A percentile compares a stretch with the other conserved stretches of the same genome.
These are phyloP conservation scores for Mycena sp. DNA, from an alignment of 1,284 basidiomycete species.

Conservation along the genomic window DNA sequence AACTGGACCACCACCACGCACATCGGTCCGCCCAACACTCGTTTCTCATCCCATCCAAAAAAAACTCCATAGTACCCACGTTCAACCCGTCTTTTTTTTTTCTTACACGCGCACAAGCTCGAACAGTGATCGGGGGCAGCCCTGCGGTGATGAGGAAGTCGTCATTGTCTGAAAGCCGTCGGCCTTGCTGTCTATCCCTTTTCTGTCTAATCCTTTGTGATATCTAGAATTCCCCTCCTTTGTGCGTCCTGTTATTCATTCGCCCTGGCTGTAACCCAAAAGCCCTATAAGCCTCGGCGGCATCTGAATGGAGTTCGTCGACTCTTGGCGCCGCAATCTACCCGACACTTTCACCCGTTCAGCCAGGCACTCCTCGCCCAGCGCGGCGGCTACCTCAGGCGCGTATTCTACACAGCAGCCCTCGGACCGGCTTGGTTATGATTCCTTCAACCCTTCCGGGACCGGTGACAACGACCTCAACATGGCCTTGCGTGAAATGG, in stretches of 20 bases:
- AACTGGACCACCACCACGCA: constrained; percentile 7
- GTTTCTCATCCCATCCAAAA: constrained; percentile 13
- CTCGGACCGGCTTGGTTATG: constrained; percentile 48
- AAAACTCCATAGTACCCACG: constrained; percentile 25
- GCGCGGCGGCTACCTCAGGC: constrained; percentile 51
- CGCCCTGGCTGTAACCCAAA: not conserved
- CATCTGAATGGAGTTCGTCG: constrained; percentile 60
- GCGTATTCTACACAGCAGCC: constrained; percentile 48
- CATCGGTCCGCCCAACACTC: constrained; percentile 24
- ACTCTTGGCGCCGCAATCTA: constrained; percentile 66
- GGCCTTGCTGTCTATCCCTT: constrained; percentile 5
- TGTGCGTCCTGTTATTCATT: constrained; percentile 20
- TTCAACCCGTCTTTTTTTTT: constrained; percentile 32
- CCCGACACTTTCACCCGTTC: constrained; percentile 76
- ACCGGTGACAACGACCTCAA: constrained; percentile 67
- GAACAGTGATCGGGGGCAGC: not conserved
- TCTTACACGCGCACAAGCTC: not conserved
- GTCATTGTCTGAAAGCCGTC: not conserved
- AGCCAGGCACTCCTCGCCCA: constrained; percentile 55
- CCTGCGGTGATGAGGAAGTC: not conserved
- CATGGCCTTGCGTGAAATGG: constrained; percentile 71
- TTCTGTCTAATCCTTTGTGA: constrained; percentile 40
- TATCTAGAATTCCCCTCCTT: constrained; percentile 34
- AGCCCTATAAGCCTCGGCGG: constrained; percentile 34
- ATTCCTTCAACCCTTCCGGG: constrained; percentile 54